A percentile compares a stretch with the other conserved stretches of the same genome.
Conservation (phyloP, 345 rosid genomes). For the Microcos paniculata region DNA sequence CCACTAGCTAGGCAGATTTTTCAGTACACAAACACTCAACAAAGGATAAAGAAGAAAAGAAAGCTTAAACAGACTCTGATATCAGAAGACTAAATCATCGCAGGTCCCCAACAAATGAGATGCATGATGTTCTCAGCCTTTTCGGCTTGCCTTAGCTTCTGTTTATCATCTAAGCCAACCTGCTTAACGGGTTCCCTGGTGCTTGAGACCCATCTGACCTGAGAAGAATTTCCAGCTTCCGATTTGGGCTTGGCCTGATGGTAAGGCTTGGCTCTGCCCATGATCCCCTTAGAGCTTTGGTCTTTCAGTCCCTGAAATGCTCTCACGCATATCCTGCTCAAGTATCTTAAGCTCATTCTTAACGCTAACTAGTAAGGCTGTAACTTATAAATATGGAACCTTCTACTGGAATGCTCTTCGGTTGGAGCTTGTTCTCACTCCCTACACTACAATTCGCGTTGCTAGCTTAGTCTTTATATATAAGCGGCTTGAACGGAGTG, state of each 20-base stretch:
- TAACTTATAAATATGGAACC: not conserved
- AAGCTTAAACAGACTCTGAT: not conserved
- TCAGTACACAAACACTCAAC: not conserved
- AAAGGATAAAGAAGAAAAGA: not conserved
- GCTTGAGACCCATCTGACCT: not conserved
- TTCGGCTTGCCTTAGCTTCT: constrained; percentile 7
- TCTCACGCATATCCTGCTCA: constrained; percentile 5
- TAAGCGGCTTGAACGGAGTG: not conserved
- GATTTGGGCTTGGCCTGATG: constrained; percentile 1
- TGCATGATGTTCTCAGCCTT: constrained; percentile 16
- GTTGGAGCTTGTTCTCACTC: not conserved
- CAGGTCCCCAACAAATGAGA: constrained; percentile 9
- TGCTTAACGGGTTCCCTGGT: not conserved
- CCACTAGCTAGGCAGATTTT: not conserved
- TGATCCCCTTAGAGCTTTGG: not conserved
- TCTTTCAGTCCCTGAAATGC: not conserved
- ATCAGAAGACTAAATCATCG: not conserved
- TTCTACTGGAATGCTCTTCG: not conserved
- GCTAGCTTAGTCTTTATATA: not conserved
- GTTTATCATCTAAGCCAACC: not conserved
- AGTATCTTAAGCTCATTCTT: not conserved
- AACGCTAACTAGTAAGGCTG: not conserved
- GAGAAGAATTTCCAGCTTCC: not conserved
- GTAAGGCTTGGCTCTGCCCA: not conserved
- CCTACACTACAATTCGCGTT: not conserved